These are phyloP conservation scores for Exophiala alcalophila DNA, from an alignment of 2,329 filamentous ascomycete species.

Conservation along the genomic window DNA sequence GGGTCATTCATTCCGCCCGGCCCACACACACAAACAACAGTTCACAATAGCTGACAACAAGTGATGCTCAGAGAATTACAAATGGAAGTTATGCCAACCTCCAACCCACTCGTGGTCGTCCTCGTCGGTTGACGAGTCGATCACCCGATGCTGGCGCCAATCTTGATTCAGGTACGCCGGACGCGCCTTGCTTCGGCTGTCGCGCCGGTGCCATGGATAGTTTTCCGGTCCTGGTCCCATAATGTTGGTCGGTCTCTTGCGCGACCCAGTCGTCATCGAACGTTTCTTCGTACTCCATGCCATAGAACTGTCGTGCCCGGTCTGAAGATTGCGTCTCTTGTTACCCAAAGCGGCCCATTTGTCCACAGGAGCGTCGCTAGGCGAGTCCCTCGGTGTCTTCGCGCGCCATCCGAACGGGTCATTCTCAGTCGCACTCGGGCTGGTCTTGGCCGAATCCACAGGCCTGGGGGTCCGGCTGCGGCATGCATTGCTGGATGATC, in stretches of 20 bases:
- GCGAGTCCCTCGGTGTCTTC: conserved; percentile 60
- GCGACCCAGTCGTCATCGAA: conserved; percentile 42
- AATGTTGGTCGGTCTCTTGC: conserved; percentile 42
- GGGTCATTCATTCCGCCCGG: conserved; percentile 19
- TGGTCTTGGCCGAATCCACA: conserved; percentile 60
- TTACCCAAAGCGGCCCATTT: conserved; percentile 90
- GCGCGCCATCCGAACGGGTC: conserved; percentile 41
- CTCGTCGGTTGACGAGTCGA: conserved; percentile 42
- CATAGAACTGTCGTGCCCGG: conserved; percentile 52
- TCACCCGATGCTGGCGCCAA: conserved; percentile 44
- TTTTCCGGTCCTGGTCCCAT: conserved; percentile 40
- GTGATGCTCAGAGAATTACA: conserved; percentile 46
- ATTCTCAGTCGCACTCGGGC: conserved; percentile 68
- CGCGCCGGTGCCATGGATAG: conserved; percentile 34
- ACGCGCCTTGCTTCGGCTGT: conserved; percentile 37
- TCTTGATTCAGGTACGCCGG: conserved; percentile 44
- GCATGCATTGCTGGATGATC: conserved; percentile 51
- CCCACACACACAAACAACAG: conserved; percentile 22
- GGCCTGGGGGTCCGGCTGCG: conserved; percentile 52
- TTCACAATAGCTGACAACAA: conserved; percentile 26
- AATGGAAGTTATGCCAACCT: conserved; percentile 73
- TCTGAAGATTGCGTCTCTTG: conserved; percentile 67
- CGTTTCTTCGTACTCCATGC: conserved; percentile 48
- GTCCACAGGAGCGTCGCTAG: conserved; percentile 56
- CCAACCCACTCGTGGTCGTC: conserved; percentile 92